A percentile compares a stretch with the other conserved stretches of the same genome.
phyloP scores from a whole-genome alignment of 768 basidiomycete species.

The Tulasnella sp. region DNA sequence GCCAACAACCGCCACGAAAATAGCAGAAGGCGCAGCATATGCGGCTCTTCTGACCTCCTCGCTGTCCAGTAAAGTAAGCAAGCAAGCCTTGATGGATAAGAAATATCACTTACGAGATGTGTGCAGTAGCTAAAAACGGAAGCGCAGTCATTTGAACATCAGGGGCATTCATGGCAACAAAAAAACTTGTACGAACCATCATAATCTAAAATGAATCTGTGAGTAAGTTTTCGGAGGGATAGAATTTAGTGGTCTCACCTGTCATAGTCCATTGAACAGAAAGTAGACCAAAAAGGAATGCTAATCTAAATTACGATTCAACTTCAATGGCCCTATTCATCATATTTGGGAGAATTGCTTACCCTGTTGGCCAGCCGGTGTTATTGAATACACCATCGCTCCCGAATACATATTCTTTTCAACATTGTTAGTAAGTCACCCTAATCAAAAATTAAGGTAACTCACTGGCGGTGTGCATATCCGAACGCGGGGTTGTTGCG shows the following conservation, averaged over 20 bases:
- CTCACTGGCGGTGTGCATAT: constrained; percentile 61
- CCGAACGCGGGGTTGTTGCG: constrained; percentile 52
- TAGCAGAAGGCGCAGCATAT: constrained; percentile 53
- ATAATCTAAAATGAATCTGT: constrained; percentile 19
- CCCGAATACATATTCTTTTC: constrained; percentile 58
- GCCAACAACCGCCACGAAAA: constrained; percentile 58
- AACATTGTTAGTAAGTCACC: background rate
- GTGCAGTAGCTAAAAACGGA: constrained; percentile 32
- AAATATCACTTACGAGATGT: constrained; percentile 54
- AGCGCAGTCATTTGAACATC: background rate
- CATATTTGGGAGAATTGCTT: no score
- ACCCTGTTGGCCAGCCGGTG: constrained; percentile 65
- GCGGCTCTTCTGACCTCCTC: constrained; percentile 73
- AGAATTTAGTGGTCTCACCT: no score
- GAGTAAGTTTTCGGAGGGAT: background rate
- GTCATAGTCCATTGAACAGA: constrained; percentile 83
- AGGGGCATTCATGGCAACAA: constrained; percentile 41
- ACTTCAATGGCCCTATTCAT: no score
- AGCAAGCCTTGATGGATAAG: background rate
- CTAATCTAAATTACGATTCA: no score
- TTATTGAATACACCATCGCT: constrained; percentile 59
- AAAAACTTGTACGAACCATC: background rate
- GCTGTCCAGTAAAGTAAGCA: constrained; percentile 20
- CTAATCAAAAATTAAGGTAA: background rate
- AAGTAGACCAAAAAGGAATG: constrained; percentile 72